Evolutionary conservation across 345 rosid genomes (phyloP), one percentile per base, ranked within the genome.

Genomic region (Camelina neglecta): DNA sequence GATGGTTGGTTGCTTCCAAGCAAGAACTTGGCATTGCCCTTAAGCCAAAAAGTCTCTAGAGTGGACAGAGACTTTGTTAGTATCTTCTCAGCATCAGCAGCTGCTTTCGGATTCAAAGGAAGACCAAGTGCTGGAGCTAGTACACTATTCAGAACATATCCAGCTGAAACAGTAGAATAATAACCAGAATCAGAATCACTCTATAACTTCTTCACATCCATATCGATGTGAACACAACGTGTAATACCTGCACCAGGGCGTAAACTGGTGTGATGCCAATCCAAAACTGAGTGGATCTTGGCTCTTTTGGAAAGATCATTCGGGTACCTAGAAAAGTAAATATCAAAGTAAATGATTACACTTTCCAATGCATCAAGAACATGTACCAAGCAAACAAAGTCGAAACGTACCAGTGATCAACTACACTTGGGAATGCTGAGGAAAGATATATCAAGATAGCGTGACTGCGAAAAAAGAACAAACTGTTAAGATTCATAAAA

Each of bases 231-330:
- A 29, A 26, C 20, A 38, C 11, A 16, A 48, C n/a, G 41, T 11
- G 39, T 20, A 66, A 11, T 59, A 86, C 95, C 90, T 83, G 96
- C 82, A 42, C 96, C 96, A 26, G 56, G 59, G 61, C 98, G 93
- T 79, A 93, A 79, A 76, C 85, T 86, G 29, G 90, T 81, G 80
- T 93, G 98, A 81, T 90, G 96, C 98, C 98, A 93, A 58, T 93
- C 89, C 84, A 93, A 71, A 50, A 89, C 89, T 6, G 98, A 91
- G 21, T 91, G 84, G 75, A 93, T 80, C 87, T 83, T 88, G 62
- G 92, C 96, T 81, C 94, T 90, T 80, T 67, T 89, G 65, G 70
- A 87, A 84, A 93, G 83, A 86, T 93, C 97, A 50, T 85, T 80
- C 0, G 97, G 96, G 82, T 93, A 91, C 96, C 98, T 91, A 67